A percentile compares a stretch with the other conserved stretches of the same genome.
phyloP scores from a whole-genome alignment of 164 flowering plant species.

The Akebia trifoliata region DNA sequence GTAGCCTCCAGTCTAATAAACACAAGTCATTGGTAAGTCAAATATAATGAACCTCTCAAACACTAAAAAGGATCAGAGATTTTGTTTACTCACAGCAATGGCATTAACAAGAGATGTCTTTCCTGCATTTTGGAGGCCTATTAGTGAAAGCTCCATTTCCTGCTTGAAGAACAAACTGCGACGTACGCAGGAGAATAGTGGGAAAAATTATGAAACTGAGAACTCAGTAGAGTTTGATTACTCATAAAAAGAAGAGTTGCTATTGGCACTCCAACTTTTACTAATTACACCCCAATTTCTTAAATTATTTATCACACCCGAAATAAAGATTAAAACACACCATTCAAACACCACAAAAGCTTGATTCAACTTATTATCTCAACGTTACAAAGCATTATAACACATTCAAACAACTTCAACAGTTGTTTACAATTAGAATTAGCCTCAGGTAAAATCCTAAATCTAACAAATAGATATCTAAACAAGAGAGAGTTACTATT shows the following conservation, averaged over 20 bases:
- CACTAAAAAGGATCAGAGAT: slow-evolving; percentile 1
- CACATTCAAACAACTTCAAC: too few relatives aligned
- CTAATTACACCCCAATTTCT: too few relatives aligned
- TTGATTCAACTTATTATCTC: too few relatives aligned
- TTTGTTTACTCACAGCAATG: slow-evolving; percentile 64
- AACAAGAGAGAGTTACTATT: too few relatives aligned
- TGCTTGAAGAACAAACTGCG: slow-evolving; percentile 85
- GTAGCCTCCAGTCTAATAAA: slow-evolving; percentile 78
- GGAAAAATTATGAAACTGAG: neutral
- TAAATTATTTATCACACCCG: too few relatives aligned
- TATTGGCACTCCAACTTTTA: too few relatives aligned
- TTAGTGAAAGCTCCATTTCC: slow-evolving; percentile 93
- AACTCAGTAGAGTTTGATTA: neutral
- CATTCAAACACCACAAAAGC: too few relatives aligned
- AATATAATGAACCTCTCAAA: neutral
- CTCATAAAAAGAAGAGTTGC: neutral
- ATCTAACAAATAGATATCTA: too few relatives aligned
- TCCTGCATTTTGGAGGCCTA: slow-evolving; percentile 95
- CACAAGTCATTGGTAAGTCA: slow-evolving; percentile 14
- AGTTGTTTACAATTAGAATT: too few relatives aligned
- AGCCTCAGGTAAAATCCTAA: too few relatives aligned
- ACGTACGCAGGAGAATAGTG: neutral
- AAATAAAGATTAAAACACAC: too few relatives aligned
- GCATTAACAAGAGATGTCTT: slow-evolving; percentile 89
- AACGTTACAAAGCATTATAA: too few relatives aligned